Evolutionary conservation across 2,329 filamentous ascomycete species (phyloP).

Genomic region (Zasmidium citrigriseum): DNA sequence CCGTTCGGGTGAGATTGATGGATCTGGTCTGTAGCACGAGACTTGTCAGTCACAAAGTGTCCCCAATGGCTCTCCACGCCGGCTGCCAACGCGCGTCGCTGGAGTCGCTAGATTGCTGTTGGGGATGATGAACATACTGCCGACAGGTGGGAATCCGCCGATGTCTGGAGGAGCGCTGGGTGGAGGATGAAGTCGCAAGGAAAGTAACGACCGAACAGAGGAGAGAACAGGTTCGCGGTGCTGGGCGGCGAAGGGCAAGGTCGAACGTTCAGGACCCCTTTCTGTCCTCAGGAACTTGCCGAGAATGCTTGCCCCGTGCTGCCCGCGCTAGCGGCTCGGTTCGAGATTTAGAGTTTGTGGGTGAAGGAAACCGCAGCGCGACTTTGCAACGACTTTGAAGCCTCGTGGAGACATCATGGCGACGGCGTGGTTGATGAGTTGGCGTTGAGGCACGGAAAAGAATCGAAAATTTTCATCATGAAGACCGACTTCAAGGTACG

Average conservation of each 20-base stretch:
- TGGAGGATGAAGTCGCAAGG: not conserved
- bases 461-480: slow-evolving; percentile 59
- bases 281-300: not conserved
- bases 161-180: not conserved
- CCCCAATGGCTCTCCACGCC: not conserved
- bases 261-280: not conserved
- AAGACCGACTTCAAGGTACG: slow-evolving; percentile 98
- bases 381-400: not conserved
- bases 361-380: not conserved
- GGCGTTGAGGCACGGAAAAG: not conserved
- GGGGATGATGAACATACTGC: not conserved
- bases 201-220: not conserved
- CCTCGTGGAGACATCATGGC: not conserved
- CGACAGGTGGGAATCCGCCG: not conserved
- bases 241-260: not conserved
- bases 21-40: not conserved
- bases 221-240: not conserved
- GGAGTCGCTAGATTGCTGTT: not conserved
- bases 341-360: not conserved
- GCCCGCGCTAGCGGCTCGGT: not conserved
- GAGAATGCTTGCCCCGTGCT: not conserved
- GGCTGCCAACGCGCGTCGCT: slow-evolving; percentile 6
- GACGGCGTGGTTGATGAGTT: slow-evolving; percentile 1
- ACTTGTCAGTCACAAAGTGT: not conserved
- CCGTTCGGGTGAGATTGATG: not conserved